Conservation (phyloP, 1,139 yeast species). For the Protomyces arabidopsidicola region DNA sequence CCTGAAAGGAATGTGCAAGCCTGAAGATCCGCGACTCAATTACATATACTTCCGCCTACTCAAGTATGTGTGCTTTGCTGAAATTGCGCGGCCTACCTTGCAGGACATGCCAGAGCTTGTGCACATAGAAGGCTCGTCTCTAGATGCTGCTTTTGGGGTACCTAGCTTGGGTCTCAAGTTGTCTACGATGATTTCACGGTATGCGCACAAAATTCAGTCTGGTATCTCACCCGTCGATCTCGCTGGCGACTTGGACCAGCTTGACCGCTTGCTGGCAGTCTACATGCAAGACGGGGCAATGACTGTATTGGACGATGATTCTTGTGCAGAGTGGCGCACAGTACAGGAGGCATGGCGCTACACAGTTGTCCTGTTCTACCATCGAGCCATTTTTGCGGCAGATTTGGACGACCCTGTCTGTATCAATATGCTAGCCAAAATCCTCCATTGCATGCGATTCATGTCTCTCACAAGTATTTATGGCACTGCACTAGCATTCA, state of each 20-base stretch:
- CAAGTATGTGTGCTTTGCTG: slow-evolving; percentile 19
- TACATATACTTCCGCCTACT: slow-evolving; percentile 13
- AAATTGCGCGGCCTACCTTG: slow-evolving; percentile 14
- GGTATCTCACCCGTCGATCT: background rate
- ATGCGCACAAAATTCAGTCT: background rate
- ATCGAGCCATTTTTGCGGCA: background rate
- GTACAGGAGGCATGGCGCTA: slow-evolving; percentile 16
- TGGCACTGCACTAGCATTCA: slow-evolving; percentile 19
- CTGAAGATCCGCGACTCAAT: background rate
- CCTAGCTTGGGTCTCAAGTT: slow-evolving; percentile 14
- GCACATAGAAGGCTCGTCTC: background rate
- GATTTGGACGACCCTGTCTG: slow-evolving; percentile 1
- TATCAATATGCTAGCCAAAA: background rate
- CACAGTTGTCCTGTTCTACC: slow-evolving; percentile 10
- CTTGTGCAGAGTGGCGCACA: background rate
- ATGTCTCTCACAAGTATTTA: slow-evolving; percentile 7
- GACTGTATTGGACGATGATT: background rate
- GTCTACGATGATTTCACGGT: slow-evolving; percentile 8
- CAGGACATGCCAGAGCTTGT: slow-evolving; percentile 3
- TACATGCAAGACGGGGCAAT: background rate
- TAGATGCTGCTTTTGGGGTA: slow-evolving; percentile 11
- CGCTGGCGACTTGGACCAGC: background rate
- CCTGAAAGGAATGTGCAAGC: background rate
- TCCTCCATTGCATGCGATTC: slow-evolving; percentile 2
- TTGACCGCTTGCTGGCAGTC: slow-evolving; percentile 1